Evolutionary conservation across 495 filamentous ascomycete genomes (phyloP), one percentile per base, ranked within the genome.

Genomic region (Trichoderma virens): DNA sequence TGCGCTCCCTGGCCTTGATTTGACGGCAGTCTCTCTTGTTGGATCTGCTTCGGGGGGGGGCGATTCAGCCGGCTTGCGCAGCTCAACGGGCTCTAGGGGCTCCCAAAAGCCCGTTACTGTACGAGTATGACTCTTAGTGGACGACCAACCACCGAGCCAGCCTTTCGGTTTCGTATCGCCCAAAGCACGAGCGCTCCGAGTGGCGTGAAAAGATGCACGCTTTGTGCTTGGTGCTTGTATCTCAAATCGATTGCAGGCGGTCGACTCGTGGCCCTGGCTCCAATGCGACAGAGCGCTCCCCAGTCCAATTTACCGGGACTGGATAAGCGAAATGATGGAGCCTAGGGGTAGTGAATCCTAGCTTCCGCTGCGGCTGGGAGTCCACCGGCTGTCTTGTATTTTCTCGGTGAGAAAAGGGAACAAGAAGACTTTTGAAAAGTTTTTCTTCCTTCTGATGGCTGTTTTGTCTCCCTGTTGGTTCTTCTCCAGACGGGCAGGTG

Each of bases 231-330:
- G 59, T 14, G 14, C 31, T 35, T 39, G 59, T 35, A 27, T 60
- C 27, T 60, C 27, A 18, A 28, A 31, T 25, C 45, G 27, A 32
- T 6, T n/a, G 16, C 25, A 8, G 56, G 16, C 20, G 56, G 20
- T n/a, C 56, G 56, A 35, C 51, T 56, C 51, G 51, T 23, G 27
- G 51, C 51, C 45, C 45, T 51, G 16, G 59, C 31, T 30, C 27
- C 25, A 1, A 34, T 61, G 31, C 59, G 20, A 20, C 20, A 13
- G 27, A 20, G 18, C 30, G 6, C 8, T 16, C 51, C 51, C 35
- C 31, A 61, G 59, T 34, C 59, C 59, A 61, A 61, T 61, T 61
- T 61, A 38, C 59, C 59, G 59, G 59, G 59, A 20, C 59, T n/a
- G 59, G 35, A 39, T 61, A 38, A 61, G 59, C 59, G 59, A 61